phyloP scores from a whole-genome alignment of 148 eudicot genomes.

The Vaccinium macrocarpon region DNA sequence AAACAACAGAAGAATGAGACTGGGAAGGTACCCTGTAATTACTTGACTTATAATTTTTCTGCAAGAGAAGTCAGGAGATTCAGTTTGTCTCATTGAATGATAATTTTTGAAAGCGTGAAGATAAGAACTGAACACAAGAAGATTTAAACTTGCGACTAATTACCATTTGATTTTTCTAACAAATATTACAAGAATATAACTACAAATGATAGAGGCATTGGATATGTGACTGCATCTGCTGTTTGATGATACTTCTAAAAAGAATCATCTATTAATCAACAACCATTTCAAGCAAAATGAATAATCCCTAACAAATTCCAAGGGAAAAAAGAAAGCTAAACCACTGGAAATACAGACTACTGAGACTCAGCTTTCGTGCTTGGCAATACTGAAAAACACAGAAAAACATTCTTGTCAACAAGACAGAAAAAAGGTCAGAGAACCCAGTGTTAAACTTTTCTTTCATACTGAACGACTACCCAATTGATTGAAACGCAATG shows the following conservation, averaged over 20 bases:
- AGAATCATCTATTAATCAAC: background rate
- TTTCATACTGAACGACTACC: background rate
- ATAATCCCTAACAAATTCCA: background rate
- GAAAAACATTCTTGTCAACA: background rate
- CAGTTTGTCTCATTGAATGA: slow-evolving; percentile 2
- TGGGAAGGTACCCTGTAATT: slow-evolving; percentile 86
- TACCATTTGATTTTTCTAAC: background rate
- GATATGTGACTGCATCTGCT: background rate
- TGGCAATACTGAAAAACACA: background rate
- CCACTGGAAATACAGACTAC: background rate
- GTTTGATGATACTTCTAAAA: background rate
- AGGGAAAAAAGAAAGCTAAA: background rate
- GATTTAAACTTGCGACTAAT: background rate
- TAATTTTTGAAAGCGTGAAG: background rate
- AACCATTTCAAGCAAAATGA: background rate
- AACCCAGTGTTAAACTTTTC: background rate
- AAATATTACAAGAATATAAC: background rate
- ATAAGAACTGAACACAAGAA: slow-evolving; percentile 7
- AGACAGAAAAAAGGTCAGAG: background rate
- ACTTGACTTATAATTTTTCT: slow-evolving; percentile 50
- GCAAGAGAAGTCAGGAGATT: slow-evolving; percentile 26
- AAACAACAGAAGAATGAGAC: slow-evolving; percentile 61
- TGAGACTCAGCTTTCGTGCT: background rate
- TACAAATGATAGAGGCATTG: background rate
- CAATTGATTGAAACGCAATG: background rate